Base-by-base conservation (phyloP, 306 rosid species). In the Purshia tridentata region DNA sequence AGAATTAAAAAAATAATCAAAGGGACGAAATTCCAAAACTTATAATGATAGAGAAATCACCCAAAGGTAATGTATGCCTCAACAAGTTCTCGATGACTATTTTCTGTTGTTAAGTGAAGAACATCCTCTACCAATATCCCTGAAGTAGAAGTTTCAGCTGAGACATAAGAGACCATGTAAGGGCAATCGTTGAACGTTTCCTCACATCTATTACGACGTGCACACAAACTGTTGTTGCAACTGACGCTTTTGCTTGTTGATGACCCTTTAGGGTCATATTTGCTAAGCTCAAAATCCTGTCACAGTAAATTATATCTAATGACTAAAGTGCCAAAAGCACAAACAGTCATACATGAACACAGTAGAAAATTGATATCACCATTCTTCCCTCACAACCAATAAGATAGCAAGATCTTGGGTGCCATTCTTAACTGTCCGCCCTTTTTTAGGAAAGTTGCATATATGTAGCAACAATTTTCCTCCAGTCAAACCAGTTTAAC, bases 51-150 rank as follows among this genome's bases (percentile, higher is more conserved):
- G 64, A 84, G 67, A 76, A 84, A 90, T 83, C 53, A 93, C 98
- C 98, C 97, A 82, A 93, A 93, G 69, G 95, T 87, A 74, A 93
- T 65, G 72, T 84, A 75, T 74, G 97, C 96, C 83, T 87, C 90
- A 60, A 91, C 86, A 75, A 70, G 77, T 41, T 86, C 90, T 51
- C 72, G 76, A 47, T 84, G 78, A 74, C 65, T 82, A 77, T 85
- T 88, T 74, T 86, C 93, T 62, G 85, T 82, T 14, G 79, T 82
- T 35, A 93, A 81, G 72, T 88, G 96, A 81, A 93, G 86, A 77
- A 93, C 86, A 77, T 93, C 98, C 77, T 93, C 97, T 19, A 91
- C 83, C 74, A 91, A 74, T 80, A 91, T 85, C 49, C 97, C 98
- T 10, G 92, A 86, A 0, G 96, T 91, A 65, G 97, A 91, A 10